These are phyloP conservation scores for Trypanosoma caninum DNA, from an alignment of 208 protist species.

Conservation along the genomic window DNA sequence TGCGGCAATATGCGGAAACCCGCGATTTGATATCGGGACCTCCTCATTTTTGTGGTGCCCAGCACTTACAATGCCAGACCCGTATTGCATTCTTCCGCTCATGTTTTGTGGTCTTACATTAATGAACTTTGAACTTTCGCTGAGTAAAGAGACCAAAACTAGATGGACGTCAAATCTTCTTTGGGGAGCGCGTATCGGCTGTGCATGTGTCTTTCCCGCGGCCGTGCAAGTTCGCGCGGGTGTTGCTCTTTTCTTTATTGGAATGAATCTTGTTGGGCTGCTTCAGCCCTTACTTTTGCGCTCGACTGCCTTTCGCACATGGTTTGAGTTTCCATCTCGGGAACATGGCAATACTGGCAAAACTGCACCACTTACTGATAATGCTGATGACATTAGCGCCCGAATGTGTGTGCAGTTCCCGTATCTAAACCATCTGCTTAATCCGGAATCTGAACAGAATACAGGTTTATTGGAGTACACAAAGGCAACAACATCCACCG, in stretches of 20 bases:
- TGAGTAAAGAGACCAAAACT: slow-evolving; percentile 60
- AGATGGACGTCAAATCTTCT: slow-evolving; percentile 79
- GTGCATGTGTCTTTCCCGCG: slow-evolving; percentile 63
- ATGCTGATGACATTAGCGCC: slow-evolving; percentile 48
- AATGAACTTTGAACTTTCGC: slow-evolving; percentile 84
- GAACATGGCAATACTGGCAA: too few relatives aligned
- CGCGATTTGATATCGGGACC: slow-evolving; percentile 48
- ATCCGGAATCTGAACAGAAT: slow-evolving; percentile 58
- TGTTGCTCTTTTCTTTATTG: slow-evolving; percentile 85
- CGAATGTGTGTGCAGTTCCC: slow-evolving; percentile 74
- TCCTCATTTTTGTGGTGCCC: slow-evolving; percentile 76
- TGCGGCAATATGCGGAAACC: slow-evolving; percentile 57
- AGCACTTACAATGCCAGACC: slow-evolving; percentile 71
- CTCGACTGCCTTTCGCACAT: slow-evolving; percentile 34
- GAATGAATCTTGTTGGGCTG: slow-evolving; percentile 78
- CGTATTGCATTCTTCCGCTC: slow-evolving; percentile 59
- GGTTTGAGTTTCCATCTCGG: slow-evolving; percentile 50
- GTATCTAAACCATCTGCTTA: slow-evolving; percentile 71
- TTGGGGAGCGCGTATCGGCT: slow-evolving; percentile 76
- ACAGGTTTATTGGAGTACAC: slow-evolving; percentile 39
- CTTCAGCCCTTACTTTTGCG: slow-evolving; percentile 79
- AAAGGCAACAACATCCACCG: slow-evolving; percentile 2
- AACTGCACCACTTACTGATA: background rate
- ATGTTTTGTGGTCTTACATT: slow-evolving; percentile 63
- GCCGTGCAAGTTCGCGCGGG: slow-evolving; percentile 58